Evolutionary conservation across 345 rosid species (phyloP).

Genomic region (Acer yangbiense): DNA sequence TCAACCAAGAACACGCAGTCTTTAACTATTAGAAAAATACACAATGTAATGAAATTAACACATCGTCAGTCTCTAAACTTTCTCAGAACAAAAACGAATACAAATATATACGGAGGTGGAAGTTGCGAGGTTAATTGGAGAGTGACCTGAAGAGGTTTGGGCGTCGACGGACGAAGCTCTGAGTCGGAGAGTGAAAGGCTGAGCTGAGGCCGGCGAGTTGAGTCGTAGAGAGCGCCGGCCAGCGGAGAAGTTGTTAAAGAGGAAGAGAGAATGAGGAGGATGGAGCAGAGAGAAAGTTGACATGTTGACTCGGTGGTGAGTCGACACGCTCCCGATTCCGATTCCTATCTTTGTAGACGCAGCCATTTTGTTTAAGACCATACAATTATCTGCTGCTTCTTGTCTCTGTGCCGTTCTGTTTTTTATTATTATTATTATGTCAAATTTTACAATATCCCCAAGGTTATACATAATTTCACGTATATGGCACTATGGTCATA

Average conservation of each 20-base stretch:
- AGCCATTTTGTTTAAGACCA: conserved; percentile 52
- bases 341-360: conserved; percentile 37
- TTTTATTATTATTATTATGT: background rate
- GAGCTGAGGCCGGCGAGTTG: conserved; percentile 39
- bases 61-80: no score
- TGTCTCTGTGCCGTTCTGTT: background rate
- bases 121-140: background rate
- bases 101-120: background rate
- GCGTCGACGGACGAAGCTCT: conserved; percentile 60
- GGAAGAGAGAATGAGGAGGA: conserved; percentile 50
- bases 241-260: conserved; percentile 39
- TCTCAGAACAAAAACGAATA: no score
- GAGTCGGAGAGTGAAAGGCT: conserved; percentile 50
- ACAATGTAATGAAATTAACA: no score
- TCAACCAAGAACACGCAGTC: background rate
- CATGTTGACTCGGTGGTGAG: conserved; percentile 33
- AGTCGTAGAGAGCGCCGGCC: conserved; percentile 38
- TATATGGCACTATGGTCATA: no score
- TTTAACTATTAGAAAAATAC: no score
- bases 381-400: conserved; percentile 23
- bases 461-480: no score
- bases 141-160: conserved; percentile 47
- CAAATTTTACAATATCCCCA: no score
- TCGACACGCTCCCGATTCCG: conserved; percentile 27
- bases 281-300: conserved; percentile 41